These are phyloP conservation scores for Bacterosira constricta DNA, from an alignment of 108 stramenopile species.

Conservation along the genomic window DNA sequence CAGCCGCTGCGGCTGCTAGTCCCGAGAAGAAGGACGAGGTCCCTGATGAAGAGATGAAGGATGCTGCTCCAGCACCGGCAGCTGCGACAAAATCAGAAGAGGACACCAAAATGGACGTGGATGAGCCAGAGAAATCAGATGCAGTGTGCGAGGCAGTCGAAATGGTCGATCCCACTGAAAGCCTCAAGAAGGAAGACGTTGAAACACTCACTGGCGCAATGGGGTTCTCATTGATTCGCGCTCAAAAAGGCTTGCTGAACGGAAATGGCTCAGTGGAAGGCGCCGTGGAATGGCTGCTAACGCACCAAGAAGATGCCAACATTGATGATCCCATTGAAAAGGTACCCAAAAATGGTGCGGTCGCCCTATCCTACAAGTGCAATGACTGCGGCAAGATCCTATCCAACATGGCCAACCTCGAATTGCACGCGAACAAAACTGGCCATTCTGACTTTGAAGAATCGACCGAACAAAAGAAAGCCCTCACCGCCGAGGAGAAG, in stretches of 20 bases:
- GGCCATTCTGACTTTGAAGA: conserved; percentile 92
- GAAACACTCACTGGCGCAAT: conserved; percentile 79
- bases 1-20: neutral
- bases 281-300: conserved; percentile 95
- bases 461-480: conserved; percentile 72
- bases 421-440: conserved; percentile 91
- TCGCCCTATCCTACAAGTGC: conserved; percentile 88
- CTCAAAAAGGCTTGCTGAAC: conserved; percentile 87
- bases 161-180: conserved; percentile 55
- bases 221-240: conserved; percentile 89
- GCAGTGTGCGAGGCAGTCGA: conserved; percentile 10
- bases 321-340: conserved; percentile 91
- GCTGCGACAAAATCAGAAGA: conserved; percentile 18
- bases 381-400: conserved; percentile 86
- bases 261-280: conserved; percentile 81
- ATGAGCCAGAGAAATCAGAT: conserved; percentile 13
- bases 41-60: conserved; percentile 22
- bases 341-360: conserved; percentile 34
- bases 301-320: conserved; percentile 92
- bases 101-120: conserved; percentile 13
- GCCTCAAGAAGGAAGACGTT: conserved; percentile 56
- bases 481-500: conserved; percentile 93
- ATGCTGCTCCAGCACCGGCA: conserved; percentile 3
- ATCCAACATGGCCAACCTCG: conserved; percentile 84
- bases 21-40: neutral